Percentiles rank a stretch among this genome's conserved stretches.
Evolutionary conservation across 139 green algal species (phyloP).

Genomic region (Haematococcus sp.): DNA sequence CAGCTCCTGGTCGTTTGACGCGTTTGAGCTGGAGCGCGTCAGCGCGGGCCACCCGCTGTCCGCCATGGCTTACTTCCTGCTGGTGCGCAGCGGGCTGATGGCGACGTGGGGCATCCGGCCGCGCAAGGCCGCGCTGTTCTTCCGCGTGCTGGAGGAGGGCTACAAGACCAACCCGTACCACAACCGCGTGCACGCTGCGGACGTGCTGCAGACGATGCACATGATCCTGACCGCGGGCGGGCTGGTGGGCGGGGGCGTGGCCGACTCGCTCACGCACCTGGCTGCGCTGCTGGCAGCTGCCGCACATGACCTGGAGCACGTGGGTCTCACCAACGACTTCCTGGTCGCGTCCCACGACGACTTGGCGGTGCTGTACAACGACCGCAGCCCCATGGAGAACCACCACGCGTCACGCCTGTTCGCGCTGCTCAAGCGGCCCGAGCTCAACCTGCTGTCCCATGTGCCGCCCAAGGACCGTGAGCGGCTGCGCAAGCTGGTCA

Average conservation of each 20-base stretch:
- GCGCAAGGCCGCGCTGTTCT: neutral
- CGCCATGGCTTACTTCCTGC: conserved; percentile 25
- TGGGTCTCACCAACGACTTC: conserved; percentile 45
- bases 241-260: neutral
- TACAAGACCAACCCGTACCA: conserved; percentile 48
- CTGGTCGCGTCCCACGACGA: conserved; percentile 24
- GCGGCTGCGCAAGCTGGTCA: conserved; percentile 19
- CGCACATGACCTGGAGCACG: conserved; percentile 18
- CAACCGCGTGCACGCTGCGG: conserved; percentile 40
- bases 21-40: conserved; percentile 29
- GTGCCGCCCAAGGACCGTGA: neutral
- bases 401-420: conserved; percentile 24
- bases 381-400: conserved; percentile 34
- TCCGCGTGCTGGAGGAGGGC: conserved; percentile 22
- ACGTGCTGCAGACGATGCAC: conserved; percentile 49
- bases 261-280: too few relatives aligned
- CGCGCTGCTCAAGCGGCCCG: conserved; percentile 14
- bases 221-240: conserved; percentile 26
- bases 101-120: too few relatives aligned
- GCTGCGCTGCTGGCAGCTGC: too few relatives aligned
- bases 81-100: conserved; percentile 8
- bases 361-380: conserved; percentile 41
- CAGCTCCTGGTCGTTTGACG: conserved; percentile 42
- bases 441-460: conserved; percentile 16
- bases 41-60: conserved; percentile 38